Evolutionary conservation across 2,329 filamentous ascomycete genomes (phyloP).

Genomic region (Whalleya microplaca): DNA sequence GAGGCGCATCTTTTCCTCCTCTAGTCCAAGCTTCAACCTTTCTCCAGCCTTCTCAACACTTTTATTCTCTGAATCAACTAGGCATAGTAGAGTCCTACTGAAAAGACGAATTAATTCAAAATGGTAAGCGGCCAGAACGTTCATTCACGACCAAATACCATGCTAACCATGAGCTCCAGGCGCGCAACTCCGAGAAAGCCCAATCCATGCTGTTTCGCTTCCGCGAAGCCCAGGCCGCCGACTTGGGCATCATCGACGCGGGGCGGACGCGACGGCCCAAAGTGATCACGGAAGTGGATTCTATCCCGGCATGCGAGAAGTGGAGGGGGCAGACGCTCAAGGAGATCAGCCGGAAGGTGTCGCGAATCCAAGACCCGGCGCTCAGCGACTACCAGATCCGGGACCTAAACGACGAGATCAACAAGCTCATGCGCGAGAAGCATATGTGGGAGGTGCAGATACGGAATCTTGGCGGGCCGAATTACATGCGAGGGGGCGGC

Average conservation of each 20-base stretch:
- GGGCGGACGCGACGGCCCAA: conserved; percentile 88
- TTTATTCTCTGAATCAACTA: not conserved
- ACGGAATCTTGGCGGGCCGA: conserved; percentile 91
- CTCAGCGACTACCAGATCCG: conserved; percentile 97
- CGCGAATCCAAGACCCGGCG: conserved; percentile 87
- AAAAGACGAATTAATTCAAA: conserved; percentile 17
- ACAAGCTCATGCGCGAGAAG: conserved; percentile 98
- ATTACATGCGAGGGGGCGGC: conserved; percentile 84
- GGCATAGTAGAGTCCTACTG: not conserved
- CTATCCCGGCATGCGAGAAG: conserved; percentile 89
- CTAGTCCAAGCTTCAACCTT: not conserved
- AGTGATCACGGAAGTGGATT: conserved; percentile 82
- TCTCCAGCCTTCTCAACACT: not conserved
- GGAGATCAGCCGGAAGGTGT: conserved; percentile 95
- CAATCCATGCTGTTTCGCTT: conserved; percentile 99
- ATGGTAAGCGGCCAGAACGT: conserved; percentile 29
- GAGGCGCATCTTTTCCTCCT: conserved; percentile 14
- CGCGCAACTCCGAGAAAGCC: conserved; percentile 96
- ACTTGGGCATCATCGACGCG: conserved; percentile 93
- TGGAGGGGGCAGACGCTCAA: conserved; percentile 98
- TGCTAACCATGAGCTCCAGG: conserved; percentile 51
- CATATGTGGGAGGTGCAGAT: conserved; percentile 99
- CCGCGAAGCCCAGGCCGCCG: conserved; percentile 75
- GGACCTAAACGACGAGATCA: conserved; percentile 98
- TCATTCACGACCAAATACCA: not conserved